phyloP scores from a whole-genome alignment of 805 yeast species.

The Wickerhamia fluorescens region DNA sequence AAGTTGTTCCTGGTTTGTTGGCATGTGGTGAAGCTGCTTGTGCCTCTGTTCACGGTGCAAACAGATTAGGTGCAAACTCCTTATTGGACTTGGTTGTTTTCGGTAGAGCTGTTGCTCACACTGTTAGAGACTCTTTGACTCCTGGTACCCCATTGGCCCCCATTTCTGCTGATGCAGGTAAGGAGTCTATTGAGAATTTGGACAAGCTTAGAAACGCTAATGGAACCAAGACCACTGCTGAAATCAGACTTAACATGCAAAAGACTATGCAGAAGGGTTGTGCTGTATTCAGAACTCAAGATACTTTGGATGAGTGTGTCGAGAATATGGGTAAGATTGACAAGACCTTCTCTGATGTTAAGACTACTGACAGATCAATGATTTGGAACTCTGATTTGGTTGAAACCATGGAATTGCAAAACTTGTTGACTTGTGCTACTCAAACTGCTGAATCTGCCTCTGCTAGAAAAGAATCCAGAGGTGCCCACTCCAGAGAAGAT shows the following conservation, averaged over 20 bases:
- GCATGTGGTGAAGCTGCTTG: constrained; percentile 99
- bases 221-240: constrained; percentile 81
- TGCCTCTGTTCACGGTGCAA: constrained; percentile 99
- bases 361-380: constrained; percentile 94
- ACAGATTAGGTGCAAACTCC: constrained; percentile 98
- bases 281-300: constrained; percentile 94
- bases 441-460: constrained; percentile 95
- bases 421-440: constrained; percentile 92
- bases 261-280: constrained; percentile 93
- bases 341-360: constrained; percentile 62
- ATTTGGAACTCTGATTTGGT: constrained; percentile 97
- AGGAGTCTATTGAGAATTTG: constrained; percentile 82
- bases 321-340: constrained; percentile 69
- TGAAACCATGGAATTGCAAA: constrained; percentile 92
- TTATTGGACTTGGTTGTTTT: constrained; percentile 92
- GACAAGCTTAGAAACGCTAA: constrained; percentile 80
- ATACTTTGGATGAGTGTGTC: constrained; percentile 88
- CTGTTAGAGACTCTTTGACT: constrained; percentile 74
- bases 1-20: constrained; percentile 82
- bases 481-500: constrained; percentile 99
- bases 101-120: constrained; percentile 97
- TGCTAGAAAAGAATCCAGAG: constrained; percentile 95
- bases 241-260: constrained; percentile 89
- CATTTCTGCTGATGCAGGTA: constrained; percentile 79
- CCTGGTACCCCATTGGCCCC: constrained; percentile 87